Percentiles rank a stretch among this genome's conserved stretches.
Conservation (phyloP, 768 basidiomycete genomes). For the Megacollybia marginata region DNA sequence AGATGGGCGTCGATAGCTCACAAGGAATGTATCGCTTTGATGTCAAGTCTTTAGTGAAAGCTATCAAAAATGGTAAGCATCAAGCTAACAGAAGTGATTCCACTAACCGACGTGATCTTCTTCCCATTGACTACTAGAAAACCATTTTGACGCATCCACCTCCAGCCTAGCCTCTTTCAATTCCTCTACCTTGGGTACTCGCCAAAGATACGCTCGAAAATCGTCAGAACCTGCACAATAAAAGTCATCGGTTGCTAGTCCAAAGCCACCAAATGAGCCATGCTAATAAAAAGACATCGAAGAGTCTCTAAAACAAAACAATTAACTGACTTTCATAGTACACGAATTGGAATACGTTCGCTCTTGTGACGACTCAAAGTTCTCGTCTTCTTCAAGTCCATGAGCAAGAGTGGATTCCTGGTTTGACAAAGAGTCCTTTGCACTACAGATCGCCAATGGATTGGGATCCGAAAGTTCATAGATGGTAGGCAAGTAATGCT, state of each 20-base stretch:
- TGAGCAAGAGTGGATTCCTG: slow-evolving; percentile 18
- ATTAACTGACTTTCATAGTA: slow-evolving; percentile 51
- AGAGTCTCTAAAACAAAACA: background rate
- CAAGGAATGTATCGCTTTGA: slow-evolving; percentile 48
- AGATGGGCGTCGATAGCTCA: slow-evolving; percentile 56
- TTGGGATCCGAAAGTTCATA: slow-evolving; percentile 60
- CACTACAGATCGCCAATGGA: slow-evolving; percentile 66
- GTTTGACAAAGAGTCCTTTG: background rate
- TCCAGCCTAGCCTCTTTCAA: slow-evolving; percentile 39
- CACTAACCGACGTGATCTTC: background rate
- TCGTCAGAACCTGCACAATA: slow-evolving; percentile 81
- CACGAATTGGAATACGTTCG: slow-evolving; percentile 63
- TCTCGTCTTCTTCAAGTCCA: slow-evolving; percentile 28
- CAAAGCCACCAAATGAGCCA: slow-evolving; percentile 65
- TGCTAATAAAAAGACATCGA: slow-evolving; percentile 38
- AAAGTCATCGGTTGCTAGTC: slow-evolving; percentile 43
- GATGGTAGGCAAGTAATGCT: slow-evolving; percentile 69
- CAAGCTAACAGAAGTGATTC: background rate
- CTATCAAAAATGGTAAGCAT: slow-evolving; percentile 17
- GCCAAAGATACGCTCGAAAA: slow-evolving; percentile 76
- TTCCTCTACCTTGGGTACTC: slow-evolving; percentile 44
- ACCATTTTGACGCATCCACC: slow-evolving; percentile 41
- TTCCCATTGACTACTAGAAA: background rate
- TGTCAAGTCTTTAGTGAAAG: slow-evolving; percentile 34
- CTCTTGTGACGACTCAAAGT: slow-evolving; percentile 33